A percentile compares a stretch with the other conserved stretches of the same genome.
These are phyloP conservation scores for Bisporella sp. DNA, from an alignment of 2,329 filamentous ascomycete genomes.

Conservation along the genomic window DNA sequence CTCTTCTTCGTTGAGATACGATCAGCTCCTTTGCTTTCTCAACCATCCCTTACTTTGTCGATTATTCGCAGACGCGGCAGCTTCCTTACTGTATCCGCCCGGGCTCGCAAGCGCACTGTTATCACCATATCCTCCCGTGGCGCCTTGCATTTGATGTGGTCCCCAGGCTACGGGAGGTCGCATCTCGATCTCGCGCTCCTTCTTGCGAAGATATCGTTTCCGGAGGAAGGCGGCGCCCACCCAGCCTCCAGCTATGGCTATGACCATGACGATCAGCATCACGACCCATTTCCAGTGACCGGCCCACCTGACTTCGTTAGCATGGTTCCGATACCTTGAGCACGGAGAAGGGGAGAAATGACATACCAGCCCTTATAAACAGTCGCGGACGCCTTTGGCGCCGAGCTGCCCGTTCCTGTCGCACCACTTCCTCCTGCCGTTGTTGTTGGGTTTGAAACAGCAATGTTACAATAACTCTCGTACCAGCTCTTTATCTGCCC, in stretches of 20 bases:
- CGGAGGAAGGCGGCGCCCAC: conserved; percentile 64
- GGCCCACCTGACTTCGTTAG: conserved; percentile 45
- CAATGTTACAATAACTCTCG: conserved; percentile 54
- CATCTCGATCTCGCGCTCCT: conserved; percentile 42
- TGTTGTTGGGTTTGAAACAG: conserved; percentile 21
- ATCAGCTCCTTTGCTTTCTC: not conserved
- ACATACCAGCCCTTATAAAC: conserved; percentile 10
- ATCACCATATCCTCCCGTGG: conserved; percentile 19
- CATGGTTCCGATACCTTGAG: not conserved
- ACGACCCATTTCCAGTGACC: conserved; percentile 75
- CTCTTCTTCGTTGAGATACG: not conserved
- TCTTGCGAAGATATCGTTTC: conserved; percentile 65
- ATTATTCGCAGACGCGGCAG: not conserved
- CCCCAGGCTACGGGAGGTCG: conserved; percentile 29
- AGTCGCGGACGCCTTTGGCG: not conserved
- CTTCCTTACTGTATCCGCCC: conserved; percentile 14
- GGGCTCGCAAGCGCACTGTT: conserved; percentile 7
- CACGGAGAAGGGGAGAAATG: not conserved
- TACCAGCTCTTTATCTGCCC: conserved; percentile 64
- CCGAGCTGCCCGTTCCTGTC: conserved; percentile 4
- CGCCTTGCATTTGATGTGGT: conserved; percentile 29
- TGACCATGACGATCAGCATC: conserved; percentile 67
- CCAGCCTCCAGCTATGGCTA: conserved; percentile 62
- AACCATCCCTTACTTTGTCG: not conserved
- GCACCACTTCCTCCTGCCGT: conserved; percentile 13